Evolutionary conservation across 257 asterid genomes (phyloP).

Genomic region (Jacaranda copaia): DNA sequence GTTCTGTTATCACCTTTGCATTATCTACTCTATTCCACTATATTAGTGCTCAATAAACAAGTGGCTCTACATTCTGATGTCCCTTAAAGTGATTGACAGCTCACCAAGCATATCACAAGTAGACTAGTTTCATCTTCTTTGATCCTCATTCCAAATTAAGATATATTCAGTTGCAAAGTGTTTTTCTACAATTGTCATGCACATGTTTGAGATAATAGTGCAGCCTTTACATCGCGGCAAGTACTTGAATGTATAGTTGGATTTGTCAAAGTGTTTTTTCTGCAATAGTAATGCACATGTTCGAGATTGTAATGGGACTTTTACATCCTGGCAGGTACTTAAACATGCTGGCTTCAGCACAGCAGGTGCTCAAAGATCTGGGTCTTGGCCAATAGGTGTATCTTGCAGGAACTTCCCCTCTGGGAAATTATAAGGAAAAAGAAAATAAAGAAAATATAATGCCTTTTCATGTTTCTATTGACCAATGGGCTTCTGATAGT

Average conservation of each 20-base stretch:
- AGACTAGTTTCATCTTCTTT: not conserved
- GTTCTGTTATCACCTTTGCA: constrained; percentile 21
- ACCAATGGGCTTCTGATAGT: not conserved
- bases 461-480: constrained; percentile 10
- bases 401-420: constrained; percentile 35
- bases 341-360: constrained; percentile 46
- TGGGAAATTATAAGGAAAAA: constrained; percentile 11
- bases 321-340: constrained; percentile 60
- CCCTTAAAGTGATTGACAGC: constrained; percentile 35
- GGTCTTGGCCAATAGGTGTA: constrained; percentile 37
- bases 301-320: constrained; percentile 16
- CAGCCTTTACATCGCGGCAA: constrained; percentile 45
- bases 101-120: constrained; percentile 26
- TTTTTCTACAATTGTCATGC: constrained; percentile 5
- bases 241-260: constrained; percentile 57
- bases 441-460: constrained; percentile 26
- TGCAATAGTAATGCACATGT: not conserved
- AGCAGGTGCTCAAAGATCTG: constrained; percentile 42
- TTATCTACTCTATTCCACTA: constrained; percentile 17
- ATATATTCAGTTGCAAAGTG: constrained; percentile 1
- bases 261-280: constrained; percentile 1
- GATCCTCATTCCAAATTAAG: not conserved
- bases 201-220: not conserved
- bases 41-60: constrained; percentile 20
- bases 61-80: constrained; percentile 26